Evolutionary conservation across 257 asterid genomes (phyloP).

Genomic region (Parsonsia alboflavescens): DNA sequence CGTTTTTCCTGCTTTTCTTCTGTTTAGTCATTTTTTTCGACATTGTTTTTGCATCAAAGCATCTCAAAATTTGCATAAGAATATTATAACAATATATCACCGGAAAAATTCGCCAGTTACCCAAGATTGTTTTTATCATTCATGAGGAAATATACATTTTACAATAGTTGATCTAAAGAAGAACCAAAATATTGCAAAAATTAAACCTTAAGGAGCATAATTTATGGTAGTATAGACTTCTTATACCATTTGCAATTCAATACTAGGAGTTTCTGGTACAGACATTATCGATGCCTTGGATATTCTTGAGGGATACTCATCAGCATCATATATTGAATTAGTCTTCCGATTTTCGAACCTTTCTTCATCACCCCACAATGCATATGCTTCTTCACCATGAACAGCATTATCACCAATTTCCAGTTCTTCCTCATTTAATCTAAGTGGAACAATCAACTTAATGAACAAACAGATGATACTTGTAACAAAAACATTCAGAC

Average conservation of each 20-base stretch:
- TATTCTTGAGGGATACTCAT: slow-evolving; percentile 39
- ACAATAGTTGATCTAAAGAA: no score
- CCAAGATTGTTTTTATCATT: no score
- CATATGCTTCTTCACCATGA: slow-evolving; percentile 48
- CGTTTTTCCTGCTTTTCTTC: no score
- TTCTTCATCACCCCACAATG: slow-evolving; percentile 21
- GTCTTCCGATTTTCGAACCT: slow-evolving; percentile 29
- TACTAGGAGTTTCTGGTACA: slow-evolving; percentile 12
- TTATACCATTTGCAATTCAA: slow-evolving; percentile 34
- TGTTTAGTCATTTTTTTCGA: no score
- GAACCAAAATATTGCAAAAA: no score
- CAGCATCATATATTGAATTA: slow-evolving; percentile 37
- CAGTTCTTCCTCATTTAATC: slow-evolving; percentile 34
- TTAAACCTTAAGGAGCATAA: background rate
- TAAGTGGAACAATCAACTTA: slow-evolving; percentile 36
- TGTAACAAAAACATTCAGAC: slow-evolving; percentile 34
- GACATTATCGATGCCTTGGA: slow-evolving; percentile 19
- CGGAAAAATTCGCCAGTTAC: no score
- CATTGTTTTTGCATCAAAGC: no score
- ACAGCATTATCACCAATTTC: slow-evolving; percentile 34
- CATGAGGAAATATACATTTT: no score
- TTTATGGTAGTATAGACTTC: background rate
- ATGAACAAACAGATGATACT: slow-evolving; percentile 38
- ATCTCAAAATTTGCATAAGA: no score
- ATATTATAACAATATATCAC: no score